A percentile compares a stretch with the other conserved stretches of the same genome.
Evolutionary conservation across 768 basidiomycete species (phyloP).

Genomic region (Rhodotorula taiwanensis): DNA sequence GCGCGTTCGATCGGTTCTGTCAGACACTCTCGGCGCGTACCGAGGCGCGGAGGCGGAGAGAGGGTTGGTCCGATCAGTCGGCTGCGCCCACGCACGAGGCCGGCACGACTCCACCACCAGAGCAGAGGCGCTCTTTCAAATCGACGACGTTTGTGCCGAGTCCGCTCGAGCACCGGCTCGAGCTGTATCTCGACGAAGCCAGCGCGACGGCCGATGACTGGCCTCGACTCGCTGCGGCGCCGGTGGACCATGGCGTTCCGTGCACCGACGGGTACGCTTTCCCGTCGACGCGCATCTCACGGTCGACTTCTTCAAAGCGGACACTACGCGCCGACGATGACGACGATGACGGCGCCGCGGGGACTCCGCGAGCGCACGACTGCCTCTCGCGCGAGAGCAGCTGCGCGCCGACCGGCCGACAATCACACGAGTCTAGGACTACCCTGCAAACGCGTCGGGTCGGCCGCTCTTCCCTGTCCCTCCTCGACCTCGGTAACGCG

Average conservation of each 20-base stretch:
- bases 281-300: no score
- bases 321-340: background rate
- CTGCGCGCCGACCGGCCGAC: background rate
- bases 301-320: background rate
- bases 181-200: slow-evolving; percentile 31
- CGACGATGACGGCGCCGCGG: background rate
- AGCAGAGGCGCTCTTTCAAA: no score
- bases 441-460: no score
- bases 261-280: background rate
- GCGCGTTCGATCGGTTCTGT: slow-evolving; percentile 42
- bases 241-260: background rate
- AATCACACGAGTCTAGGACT: no score
- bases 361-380: no score
- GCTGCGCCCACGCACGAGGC: background rate
- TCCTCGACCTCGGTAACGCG: background rate
- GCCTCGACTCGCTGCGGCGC: slow-evolving; percentile 15
- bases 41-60: background rate
- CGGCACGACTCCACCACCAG: no score
- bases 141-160: slow-evolving; percentile 45
- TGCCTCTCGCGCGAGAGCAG: background rate
- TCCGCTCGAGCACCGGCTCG: slow-evolving; percentile 44
- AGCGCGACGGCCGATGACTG: background rate
- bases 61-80: background rate
- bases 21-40: slow-evolving; percentile 17
- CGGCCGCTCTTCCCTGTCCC: background rate